Base-by-base conservation (phyloP, 2,329 filamentous ascomycete genomes). In the Penicillium brasilianum region DNA sequence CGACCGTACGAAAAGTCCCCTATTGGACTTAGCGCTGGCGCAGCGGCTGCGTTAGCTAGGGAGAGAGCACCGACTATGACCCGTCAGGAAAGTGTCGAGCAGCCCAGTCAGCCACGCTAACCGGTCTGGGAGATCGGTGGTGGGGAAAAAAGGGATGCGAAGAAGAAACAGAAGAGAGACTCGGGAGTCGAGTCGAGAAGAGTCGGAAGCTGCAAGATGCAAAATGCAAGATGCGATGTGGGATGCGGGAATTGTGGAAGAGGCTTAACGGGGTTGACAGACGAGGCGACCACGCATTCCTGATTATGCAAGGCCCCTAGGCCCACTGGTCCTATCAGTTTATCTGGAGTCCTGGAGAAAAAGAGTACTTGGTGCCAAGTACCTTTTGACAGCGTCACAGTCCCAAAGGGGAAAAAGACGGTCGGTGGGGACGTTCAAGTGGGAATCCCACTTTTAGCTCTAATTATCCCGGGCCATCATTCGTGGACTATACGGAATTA, bases 11-110 rank as follows among this genome's bases (percentile, higher is more conserved):
- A 20, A 39, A 53, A 52, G 58, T 60, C 61, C 52, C 61, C 55
- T 55, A 49, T 55, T 32, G 60, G 55, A 56, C 37, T 56, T 60
- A 60, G 62, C 60, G 62, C 54, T 48, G 46, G 51, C 39, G 60
- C 41, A 55, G 59, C 57, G 61, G 62, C 49, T 60, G 51, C 46
- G 59, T 62, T 57, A 49, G 49, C 36, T 34, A 32, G 57, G 37
- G 16, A 55, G 52, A 30, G 57, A 52, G 55, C 46, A 55, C 51
- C 32, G 46, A 32, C 55, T 53, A 44, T 37, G 34, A 30, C 28
- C 57, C 51, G 32, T 41, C 37, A 25, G 51, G 43, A 54, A 54
- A 53, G 34, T 6, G 32, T 53, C 51, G 37, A 54, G 36, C 4
- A 20, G 20, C 11, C 28, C 11, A 52, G 55, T 37, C 44, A 18